These are phyloP conservation scores for Leccinum fibrillosum DNA, from an alignment of 768 basidiomycete genomes.

Conservation along the genomic window DNA sequence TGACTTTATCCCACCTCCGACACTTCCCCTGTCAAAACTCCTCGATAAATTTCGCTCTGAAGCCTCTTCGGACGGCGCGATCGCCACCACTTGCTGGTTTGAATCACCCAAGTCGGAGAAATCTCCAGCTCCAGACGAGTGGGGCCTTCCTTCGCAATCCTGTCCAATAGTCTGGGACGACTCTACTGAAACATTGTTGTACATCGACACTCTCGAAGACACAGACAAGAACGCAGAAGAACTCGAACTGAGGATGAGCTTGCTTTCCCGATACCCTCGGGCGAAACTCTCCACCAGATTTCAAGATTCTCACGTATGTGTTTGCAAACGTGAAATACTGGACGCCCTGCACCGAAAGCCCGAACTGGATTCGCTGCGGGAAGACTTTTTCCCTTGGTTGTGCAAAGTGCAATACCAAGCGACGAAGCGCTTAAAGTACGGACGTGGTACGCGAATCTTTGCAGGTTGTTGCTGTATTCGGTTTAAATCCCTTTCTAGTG, in stretches of 20 bases:
- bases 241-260: conserved; percentile 68
- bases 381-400: conserved; percentile 92
- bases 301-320: conserved; percentile 89
- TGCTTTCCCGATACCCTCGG: conserved; percentile 77
- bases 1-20: conserved; percentile 80
- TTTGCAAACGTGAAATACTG: conserved; percentile 73
- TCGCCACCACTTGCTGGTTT: conserved; percentile 70
- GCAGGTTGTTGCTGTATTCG: not conserved
- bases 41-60: conserved; percentile 84
- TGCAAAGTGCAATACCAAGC: conserved; percentile 81
- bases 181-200: conserved; percentile 58
- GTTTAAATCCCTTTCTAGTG: conserved; percentile 29
- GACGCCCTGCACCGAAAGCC: conserved; percentile 66
- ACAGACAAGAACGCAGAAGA: conserved; percentile 68
- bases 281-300: conserved; percentile 62
- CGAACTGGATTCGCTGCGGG: conserved; percentile 77
- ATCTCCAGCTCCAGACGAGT: conserved; percentile 57
- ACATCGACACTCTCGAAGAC: conserved; percentile 70
- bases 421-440: conserved; percentile 58
- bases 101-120: conserved; percentile 51
- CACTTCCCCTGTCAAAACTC: conserved; percentile 64
- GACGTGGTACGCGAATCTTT: conserved; percentile 38
- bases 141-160: conserved; percentile 47
- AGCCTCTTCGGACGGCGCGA: conserved; percentile 54
- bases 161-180: conserved; percentile 69